Conservation (phyloP, 2,329 filamentous ascomycete species). For the Cladophialophora chaetospira region DNA sequence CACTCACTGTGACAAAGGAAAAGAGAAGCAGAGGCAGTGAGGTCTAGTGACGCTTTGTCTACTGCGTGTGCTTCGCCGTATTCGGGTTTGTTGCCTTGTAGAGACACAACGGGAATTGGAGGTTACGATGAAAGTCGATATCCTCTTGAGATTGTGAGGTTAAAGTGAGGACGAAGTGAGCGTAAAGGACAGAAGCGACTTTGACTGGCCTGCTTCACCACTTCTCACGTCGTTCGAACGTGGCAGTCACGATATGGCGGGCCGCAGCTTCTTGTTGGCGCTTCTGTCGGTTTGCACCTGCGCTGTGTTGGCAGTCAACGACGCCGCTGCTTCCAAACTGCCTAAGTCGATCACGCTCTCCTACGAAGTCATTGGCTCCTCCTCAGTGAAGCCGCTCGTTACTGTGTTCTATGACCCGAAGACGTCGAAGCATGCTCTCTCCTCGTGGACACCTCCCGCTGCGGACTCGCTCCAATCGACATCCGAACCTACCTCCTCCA, state of each 20-base stretch:
- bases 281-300: slow-evolving; percentile 14
- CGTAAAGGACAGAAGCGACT: neutral
- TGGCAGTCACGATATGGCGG: slow-evolving; percentile 5
- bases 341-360: slow-evolving; percentile 32
- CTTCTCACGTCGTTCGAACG: neutral
- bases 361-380: slow-evolving; percentile 31
- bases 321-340: slow-evolving; percentile 18
- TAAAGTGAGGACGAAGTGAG: neutral
- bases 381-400: slow-evolving; percentile 37
- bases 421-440: slow-evolving; percentile 40
- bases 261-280: slow-evolving; percentile 16
- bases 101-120: neutral
- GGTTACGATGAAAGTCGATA: neutral
- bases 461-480: slow-evolving; percentile 20
- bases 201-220: neutral
- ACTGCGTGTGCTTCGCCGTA: slow-evolving; percentile 2
- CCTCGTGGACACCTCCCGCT: slow-evolving; percentile 43
- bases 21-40: slow-evolving; percentile 9
- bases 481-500: slow-evolving; percentile 52
- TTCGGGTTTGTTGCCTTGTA: slow-evolving; percentile 24
- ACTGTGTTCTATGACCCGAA: slow-evolving; percentile 46
- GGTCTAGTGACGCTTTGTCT: neutral
- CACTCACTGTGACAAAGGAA: slow-evolving; percentile 15
- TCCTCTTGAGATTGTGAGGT: neutral
- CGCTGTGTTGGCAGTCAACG: slow-evolving; percentile 12